These are phyloP conservation scores for Diaporthe longicolla DNA, from an alignment of 2,329 filamentous ascomycete species.

Conservation along the genomic window DNA sequence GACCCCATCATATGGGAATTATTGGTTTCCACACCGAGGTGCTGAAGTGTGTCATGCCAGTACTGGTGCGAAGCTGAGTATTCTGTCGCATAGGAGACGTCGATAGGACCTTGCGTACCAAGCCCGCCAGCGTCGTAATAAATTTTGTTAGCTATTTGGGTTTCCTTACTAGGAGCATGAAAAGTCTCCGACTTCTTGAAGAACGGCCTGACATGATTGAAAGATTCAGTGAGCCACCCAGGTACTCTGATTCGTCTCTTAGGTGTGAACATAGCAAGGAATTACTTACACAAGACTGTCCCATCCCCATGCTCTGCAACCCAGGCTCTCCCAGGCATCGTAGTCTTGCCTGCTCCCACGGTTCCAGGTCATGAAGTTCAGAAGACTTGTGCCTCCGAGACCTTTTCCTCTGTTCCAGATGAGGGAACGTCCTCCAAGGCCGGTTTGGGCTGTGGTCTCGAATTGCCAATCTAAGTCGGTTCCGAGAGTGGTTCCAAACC, in stretches of 20 bases:
- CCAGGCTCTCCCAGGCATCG: constrained; percentile 49
- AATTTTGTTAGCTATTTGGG: neutral
- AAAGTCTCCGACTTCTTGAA: constrained; percentile 52
- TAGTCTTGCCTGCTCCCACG: constrained; percentile 39
- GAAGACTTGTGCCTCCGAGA: constrained; percentile 27
- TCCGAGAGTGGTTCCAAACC: constrained; percentile 17
- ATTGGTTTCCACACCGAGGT: constrained; percentile 55
- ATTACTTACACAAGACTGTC: constrained; percentile 43
- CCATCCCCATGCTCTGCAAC: constrained; percentile 49
- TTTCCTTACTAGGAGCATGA: constrained; percentile 29
- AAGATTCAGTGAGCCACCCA: neutral
- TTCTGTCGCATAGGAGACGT: constrained; percentile 48
- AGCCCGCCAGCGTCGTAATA: constrained; percentile 47
- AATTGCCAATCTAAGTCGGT: constrained; percentile 21
- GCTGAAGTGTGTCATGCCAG: constrained; percentile 54
- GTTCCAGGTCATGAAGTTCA: constrained; percentile 36
- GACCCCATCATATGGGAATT: constrained; percentile 53
- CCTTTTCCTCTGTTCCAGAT: neutral
- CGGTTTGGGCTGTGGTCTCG: constrained; percentile 11
- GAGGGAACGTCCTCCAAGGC: neutral
- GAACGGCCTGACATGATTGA: constrained; percentile 47
- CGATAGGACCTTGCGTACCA: constrained; percentile 49
- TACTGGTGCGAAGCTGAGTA: constrained; percentile 46
- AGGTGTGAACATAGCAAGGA: neutral
- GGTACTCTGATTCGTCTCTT: neutral